These are phyloP conservation scores for Fallopia convolvulus DNA, from an alignment of 148 eudicot genomes.

Conservation along the genomic window DNA sequence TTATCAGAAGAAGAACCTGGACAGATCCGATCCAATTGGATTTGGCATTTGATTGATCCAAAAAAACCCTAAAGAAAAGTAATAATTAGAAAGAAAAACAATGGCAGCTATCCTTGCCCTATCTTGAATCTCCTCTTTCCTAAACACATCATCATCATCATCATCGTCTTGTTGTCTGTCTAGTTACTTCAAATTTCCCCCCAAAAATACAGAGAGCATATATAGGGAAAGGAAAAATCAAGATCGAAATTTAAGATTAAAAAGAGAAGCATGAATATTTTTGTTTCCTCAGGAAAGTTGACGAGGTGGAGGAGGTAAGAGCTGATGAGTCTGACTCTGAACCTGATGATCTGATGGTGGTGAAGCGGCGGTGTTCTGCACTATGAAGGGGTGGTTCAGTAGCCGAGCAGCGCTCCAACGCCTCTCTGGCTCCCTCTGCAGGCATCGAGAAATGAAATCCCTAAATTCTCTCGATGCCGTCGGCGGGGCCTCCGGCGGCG, in stretches of 20 bases:
- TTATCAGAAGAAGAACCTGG: conserved; percentile 3
- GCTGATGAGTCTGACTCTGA: conserved; percentile 13
- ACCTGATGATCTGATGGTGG: not conserved
- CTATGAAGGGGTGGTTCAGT: conserved; percentile 54
- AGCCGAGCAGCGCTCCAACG: conserved; percentile 57
- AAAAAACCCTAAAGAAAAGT: conserved; percentile 4
- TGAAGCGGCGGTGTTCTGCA: conserved; percentile 17
- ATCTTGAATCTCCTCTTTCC: conserved; percentile 9
- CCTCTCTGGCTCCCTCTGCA: conserved; percentile 67
- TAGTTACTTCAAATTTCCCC: conserved; percentile 6
- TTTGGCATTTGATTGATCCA: conserved; percentile 10
- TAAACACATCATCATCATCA: not conserved
- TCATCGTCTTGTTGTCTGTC: not conserved
- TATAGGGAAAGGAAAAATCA: not conserved
- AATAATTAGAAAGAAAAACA: not conserved
- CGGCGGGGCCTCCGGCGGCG: conserved; percentile 67
- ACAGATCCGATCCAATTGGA: conserved; percentile 10
- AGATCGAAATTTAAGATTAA: not conserved
- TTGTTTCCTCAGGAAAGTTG: not conserved
- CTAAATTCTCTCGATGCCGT: conserved; percentile 57
- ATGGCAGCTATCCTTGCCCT: conserved; percentile 10
- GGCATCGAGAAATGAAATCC: conserved; percentile 61
- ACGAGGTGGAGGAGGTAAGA: conserved; percentile 12
- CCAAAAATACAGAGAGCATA: conserved; percentile 1
- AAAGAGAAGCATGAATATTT: not conserved